Base-by-base conservation (phyloP, 2,329 filamentous ascomycete genomes). In the Dryadomyces quercus-mongolicae region DNA sequence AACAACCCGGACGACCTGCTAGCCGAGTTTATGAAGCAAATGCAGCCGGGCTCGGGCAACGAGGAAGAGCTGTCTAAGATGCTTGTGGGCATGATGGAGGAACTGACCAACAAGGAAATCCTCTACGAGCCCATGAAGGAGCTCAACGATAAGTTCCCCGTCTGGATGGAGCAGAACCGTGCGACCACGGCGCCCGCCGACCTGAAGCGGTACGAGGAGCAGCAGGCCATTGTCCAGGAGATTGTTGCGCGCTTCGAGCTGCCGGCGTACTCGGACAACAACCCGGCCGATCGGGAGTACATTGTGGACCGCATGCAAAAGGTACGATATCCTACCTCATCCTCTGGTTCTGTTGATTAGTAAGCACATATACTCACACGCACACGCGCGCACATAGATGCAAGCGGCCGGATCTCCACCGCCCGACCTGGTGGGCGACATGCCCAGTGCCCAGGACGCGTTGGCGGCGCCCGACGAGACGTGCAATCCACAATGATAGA, bases 121-220 rank as follows among this genome's bases (percentile, higher is more conserved):
- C 71, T 98, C 51, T 97, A 97, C 67, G 92, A 98, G 71, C 93
- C 93, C 2, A 96, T 98, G 90, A 95, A 95, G 73, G 93, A 98
- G 70, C 74, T 98, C 49, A 74, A 95, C 67, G 85, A 88, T 53
- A 97, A 96, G 69, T 98, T 93, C 65, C 92, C 91, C 0, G 82
- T 71, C 2, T 98, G 93, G 92, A 76, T 98, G 67, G 78, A 80
- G 62, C 85, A 87, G 70, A 92, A 96, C 67, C 75, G 75, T 61
- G 77, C 71, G 44, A 81, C 74, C 22, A 83, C 82, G 52, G 70
- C 83, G 2, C 69, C 77, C 52, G 88, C 86, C 50, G 92, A 97
- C 63, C 67, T 90, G 65, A 80, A 82, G 65, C 75, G 90, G 56
- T 97, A 94, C 66, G 77, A 87, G 67, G 81, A 86, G 67, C 93